phyloP scores from a whole-genome alignment of 768 basidiomycete species.

The Tylopilus plumbeoviolaceoides region DNA sequence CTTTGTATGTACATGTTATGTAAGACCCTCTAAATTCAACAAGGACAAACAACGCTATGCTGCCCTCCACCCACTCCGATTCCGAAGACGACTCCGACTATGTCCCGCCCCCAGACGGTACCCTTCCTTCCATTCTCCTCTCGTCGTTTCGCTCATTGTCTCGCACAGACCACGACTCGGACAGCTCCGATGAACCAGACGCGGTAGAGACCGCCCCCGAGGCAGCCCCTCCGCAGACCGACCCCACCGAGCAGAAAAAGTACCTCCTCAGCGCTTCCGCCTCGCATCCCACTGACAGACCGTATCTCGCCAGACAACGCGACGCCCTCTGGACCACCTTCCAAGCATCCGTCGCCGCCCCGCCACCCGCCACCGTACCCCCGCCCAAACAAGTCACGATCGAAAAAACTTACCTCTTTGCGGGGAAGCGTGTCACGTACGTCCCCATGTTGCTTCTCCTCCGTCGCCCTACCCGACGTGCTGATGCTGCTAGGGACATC shows the following conservation, averaged over 20 bases:
- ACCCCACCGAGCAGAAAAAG: constrained; percentile 44
- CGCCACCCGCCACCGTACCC: not conserved
- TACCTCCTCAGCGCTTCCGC: constrained; percentile 13
- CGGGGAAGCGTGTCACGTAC: constrained; percentile 72
- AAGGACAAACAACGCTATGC: constrained; percentile 26
- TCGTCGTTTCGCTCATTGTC: not conserved
- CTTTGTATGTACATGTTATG: constrained; percentile 18
- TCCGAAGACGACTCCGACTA: constrained; percentile 66
- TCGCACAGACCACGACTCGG: constrained; percentile 29
- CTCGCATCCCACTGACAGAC: not conserved
- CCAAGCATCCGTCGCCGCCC: constrained; percentile 51
- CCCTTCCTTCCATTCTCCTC: not conserved
- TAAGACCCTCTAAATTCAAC: constrained; percentile 23
- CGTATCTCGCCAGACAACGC: constrained; percentile 42
- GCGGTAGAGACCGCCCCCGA: constrained; percentile 32
- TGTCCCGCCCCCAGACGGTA: constrained; percentile 48
- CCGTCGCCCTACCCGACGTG: not conserved
- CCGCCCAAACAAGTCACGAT: constrained; percentile 55
- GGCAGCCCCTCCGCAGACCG: constrained; percentile 23
- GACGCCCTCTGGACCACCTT: constrained; percentile 67
- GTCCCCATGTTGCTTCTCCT: constrained; percentile 23
- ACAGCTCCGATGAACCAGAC: constrained; percentile 36
- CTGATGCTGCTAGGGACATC: constrained; percentile 50
- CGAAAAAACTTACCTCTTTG: constrained; percentile 66
- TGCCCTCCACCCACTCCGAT: constrained; percentile 39